Evolutionary conservation across 2,329 filamentous ascomycete genomes (phyloP).

Genomic region (Fusarium sp.): DNA sequence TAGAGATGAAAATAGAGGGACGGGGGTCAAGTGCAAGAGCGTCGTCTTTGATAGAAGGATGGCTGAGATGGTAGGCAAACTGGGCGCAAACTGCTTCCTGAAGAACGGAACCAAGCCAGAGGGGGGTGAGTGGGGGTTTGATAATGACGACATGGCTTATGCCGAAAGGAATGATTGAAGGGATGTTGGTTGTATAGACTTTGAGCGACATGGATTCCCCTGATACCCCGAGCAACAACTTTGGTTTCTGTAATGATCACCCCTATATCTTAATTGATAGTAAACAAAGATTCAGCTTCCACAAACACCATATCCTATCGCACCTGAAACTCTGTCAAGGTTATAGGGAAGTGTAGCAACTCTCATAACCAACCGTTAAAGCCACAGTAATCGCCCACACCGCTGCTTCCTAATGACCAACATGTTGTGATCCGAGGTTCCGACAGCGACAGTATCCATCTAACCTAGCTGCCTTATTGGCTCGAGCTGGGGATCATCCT

Average conservation of each 20-base stretch:
- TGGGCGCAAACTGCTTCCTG: background rate
- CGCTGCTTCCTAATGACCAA: background rate
- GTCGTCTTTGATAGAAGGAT: background rate
- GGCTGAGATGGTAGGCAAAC: background rate
- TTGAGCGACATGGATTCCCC: background rate
- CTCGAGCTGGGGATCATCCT: background rate
- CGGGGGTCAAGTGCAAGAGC: background rate
- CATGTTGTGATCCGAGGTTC: background rate
- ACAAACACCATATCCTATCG: no score
- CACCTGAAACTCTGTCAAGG: background rate
- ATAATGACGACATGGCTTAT: background rate
- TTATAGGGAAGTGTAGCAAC: background rate
- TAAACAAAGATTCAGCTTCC: background rate
- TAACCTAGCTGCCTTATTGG: background rate
- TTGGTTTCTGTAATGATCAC: background rate
- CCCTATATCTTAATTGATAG: background rate
- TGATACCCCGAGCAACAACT: background rate
- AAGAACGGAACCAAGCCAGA: background rate
- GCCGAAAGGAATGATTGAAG: background rate
- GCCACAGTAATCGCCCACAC: background rate
- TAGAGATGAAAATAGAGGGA: background rate
- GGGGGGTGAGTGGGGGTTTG: background rate
- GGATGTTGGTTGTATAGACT: background rate
- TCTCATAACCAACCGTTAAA: background rate
- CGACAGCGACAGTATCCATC: background rate